Evolutionary conservation across 352 stramenopile species (phyloP), one percentile per base, ranked within the genome.

Genomic region (Globisporangium spinosum): DNA sequence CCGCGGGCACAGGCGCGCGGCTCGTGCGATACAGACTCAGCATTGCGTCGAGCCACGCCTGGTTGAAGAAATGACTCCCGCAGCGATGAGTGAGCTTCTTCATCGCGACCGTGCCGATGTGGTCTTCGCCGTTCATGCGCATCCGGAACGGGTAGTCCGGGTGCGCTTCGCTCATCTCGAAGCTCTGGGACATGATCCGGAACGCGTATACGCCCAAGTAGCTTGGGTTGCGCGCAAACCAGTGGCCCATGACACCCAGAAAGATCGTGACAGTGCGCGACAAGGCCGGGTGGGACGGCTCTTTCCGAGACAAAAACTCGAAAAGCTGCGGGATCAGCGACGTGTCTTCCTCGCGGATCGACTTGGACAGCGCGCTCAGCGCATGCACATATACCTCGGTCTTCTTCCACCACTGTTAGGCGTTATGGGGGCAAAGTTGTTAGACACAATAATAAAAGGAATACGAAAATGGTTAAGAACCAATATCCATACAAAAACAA

Each of bases 301-400:
- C 74, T 29, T 89, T 83, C 10, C 82, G 77, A 35, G 86, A 87
- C 74, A 94, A 84, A 60, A 70, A 82, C 47, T 90, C 82, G 58
- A 94, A 94, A 17, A 94, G 71, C 62, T 77, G 82, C 13, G 86
- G 86, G 40, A 94, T 72, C 22, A 93, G 71, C 62, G 70, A 90
- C n/a, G 83, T 84, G 61, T 94, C 86, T 68, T 88, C 86, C 58
- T 92, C 79, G 13, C 84, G 79, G 62, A 94, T 80, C 25, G 83
- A 94, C 77, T 93, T 94, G 59, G 86, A 91, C 53, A 94, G 53
- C 22, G 86, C 86, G 71, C 84, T 94, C 49, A 94, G 74, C 40
- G 86, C 84, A 32, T 94, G 86, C 8, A 94, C 84, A 63, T 91
- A 93, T n/a, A 94, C 86, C 72, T 94, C 86, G 1, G 82, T 90